These are phyloP conservation scores for Globisporangium middletonii DNA, from an alignment of 352 stramenopile species.

Conservation along the genomic window DNA sequence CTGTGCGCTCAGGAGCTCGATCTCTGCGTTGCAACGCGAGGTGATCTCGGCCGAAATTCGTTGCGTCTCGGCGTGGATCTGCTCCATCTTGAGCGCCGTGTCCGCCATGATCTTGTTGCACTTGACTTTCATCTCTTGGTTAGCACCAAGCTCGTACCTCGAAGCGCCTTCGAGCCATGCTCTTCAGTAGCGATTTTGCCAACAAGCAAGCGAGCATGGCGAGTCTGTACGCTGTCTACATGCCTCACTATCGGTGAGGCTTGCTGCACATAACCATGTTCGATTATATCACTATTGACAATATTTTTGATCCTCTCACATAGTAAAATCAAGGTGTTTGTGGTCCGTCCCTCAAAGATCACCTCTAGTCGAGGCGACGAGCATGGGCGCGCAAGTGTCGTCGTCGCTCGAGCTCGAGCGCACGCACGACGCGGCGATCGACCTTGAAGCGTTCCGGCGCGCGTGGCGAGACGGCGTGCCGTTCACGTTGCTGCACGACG, in stretches of 20 bases:
- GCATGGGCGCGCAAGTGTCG: conserved; percentile 11
- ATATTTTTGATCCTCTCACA: no score
- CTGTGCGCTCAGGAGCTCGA: conserved; percentile 36
- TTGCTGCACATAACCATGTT: no score
- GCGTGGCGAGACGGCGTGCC: conserved; percentile 46
- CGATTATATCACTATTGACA: no score
- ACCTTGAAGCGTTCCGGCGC: conserved; percentile 13
- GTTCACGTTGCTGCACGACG: conserved; percentile 69
- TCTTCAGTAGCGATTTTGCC: no score
- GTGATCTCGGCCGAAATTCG: conserved; percentile 36
- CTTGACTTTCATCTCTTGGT: conserved; percentile 39
- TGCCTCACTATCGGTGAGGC: no score
- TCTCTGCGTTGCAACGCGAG: conserved; percentile 32
- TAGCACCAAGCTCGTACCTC: not conserved
- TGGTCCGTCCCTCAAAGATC: no score
- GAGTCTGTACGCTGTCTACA: no score
- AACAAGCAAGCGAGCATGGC: no score
- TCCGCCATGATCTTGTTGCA: conserved; percentile 40
- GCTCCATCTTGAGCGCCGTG: conserved; percentile 30
- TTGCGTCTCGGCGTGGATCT: conserved; percentile 43
- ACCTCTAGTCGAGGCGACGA: no score
- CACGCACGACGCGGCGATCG: conserved; percentile 8
- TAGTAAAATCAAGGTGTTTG: no score
- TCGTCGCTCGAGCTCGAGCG: not conserved
- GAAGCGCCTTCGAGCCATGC: no score